Percentiles rank a stretch among this genome's conserved stretches.
phyloP scores from a whole-genome alignment of 257 asterid species.

The Cinchona pubescens region DNA sequence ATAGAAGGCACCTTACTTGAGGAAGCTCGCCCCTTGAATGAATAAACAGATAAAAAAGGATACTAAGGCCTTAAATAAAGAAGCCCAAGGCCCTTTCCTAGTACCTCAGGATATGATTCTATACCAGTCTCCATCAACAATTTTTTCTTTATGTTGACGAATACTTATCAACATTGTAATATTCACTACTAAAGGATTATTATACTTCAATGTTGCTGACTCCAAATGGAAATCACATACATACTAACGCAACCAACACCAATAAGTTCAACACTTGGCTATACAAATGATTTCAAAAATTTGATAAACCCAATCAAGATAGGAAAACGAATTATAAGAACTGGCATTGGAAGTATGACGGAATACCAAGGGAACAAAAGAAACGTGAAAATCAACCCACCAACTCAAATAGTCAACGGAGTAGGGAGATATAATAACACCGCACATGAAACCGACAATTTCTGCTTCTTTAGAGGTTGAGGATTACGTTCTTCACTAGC shows the following conservation, averaged over 20 bases:
- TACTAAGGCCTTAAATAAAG: background rate
- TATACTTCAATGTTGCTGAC: background rate
- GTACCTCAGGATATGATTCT: background rate
- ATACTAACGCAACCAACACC: background rate
- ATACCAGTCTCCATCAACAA: too few relatives aligned
- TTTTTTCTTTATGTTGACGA: too few relatives aligned
- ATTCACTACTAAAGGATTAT: too few relatives aligned
- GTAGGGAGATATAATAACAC: slow-evolving; percentile 26
- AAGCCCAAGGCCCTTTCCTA: background rate
- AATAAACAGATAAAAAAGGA: too few relatives aligned
- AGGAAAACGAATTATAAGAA: background rate
- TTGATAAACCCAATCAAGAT: background rate
- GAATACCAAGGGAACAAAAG: background rate
- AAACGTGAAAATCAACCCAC: background rate
- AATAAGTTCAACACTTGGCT: background rate
- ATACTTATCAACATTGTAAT: too few relatives aligned
- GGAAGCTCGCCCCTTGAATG: background rate
- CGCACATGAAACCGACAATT: slow-evolving; percentile 25
- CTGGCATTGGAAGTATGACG: background rate
- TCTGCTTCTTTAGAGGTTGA: slow-evolving; percentile 57
- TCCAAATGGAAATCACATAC: background rate
- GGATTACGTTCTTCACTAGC: slow-evolving; percentile 30
- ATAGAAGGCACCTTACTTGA: too few relatives aligned
- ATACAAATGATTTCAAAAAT: too few relatives aligned
- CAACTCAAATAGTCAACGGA: background rate